phyloP scores from a whole-genome alignment of 2,329 filamentous ascomycete genomes.

The Niveomyces coronatus region DNA sequence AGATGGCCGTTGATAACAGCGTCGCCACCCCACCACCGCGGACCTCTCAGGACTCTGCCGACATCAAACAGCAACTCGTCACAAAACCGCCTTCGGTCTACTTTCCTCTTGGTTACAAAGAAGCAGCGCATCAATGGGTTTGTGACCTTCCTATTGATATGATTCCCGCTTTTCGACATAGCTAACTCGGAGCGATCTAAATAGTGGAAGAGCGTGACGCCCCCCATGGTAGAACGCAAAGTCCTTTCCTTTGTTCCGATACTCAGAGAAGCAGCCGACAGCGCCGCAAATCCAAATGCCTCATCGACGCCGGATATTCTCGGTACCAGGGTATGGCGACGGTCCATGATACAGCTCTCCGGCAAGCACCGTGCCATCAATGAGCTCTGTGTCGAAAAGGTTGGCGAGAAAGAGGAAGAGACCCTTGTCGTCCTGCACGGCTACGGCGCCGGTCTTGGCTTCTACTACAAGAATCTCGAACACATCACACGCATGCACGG shows the following conservation, averaged over 20 bases:
- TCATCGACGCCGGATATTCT: conserved; percentile 59
- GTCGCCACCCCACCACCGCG: no score
- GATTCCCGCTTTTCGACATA: no score
- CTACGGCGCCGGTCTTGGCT: conserved; percentile 90
- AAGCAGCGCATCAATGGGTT: conserved; percentile 87
- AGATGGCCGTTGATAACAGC: conserved; percentile 25
- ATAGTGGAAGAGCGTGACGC: conserved; percentile 81
- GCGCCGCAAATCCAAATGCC: conserved; percentile 39
- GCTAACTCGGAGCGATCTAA: no score
- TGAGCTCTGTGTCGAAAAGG: conserved; percentile 81
- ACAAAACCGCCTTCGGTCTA: conserved; percentile 29
- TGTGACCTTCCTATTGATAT: no score
- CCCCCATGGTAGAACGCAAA: conserved; percentile 74
- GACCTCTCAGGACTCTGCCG: no score
- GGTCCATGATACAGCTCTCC: conserved; percentile 70
- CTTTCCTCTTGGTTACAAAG: conserved; percentile 87
- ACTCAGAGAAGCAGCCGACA: conserved; percentile 63
- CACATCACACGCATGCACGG: conserved; percentile 65
- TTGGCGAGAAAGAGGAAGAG: conserved; percentile 69
- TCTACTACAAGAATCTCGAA: conserved; percentile 98
- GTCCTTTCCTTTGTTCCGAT: conserved; percentile 82
- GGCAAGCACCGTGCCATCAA: conserved; percentile 85
- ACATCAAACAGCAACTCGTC: conserved; percentile 14
- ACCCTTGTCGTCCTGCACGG: conserved; percentile 94
- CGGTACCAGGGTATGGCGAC: conserved; percentile 77